These are phyloP conservation scores for Torulaspora maleeae DNA, from an alignment of 805 yeast genomes.

Conservation along the genomic window DNA sequence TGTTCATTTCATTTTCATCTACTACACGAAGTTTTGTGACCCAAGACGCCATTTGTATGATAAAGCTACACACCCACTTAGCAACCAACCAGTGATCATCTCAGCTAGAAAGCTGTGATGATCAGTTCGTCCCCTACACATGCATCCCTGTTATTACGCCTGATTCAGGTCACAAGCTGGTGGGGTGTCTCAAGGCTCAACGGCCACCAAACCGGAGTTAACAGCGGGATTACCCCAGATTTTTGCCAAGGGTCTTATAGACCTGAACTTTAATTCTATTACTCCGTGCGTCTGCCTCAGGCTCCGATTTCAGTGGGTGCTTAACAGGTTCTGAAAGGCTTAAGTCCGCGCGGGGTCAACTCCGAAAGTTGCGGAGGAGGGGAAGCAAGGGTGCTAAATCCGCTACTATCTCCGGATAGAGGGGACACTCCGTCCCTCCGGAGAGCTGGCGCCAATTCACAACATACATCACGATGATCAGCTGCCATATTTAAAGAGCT, in stretches of 20 bases:
- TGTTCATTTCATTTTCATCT: neutral
- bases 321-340: too few relatives aligned
- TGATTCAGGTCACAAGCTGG: too few relatives aligned
- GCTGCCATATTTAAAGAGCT: too few relatives aligned
- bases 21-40: neutral
- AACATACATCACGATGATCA: too few relatives aligned
- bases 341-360: neutral
- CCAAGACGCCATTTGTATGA: neutral
- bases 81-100: neutral
- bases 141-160: too few relatives aligned
- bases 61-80: too few relatives aligned
- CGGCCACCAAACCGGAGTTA: neutral
- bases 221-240: neutral
- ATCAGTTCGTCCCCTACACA: neutral
- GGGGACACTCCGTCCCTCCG: conserved; percentile 1
- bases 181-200: too few relatives aligned
- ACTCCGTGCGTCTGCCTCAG: neutral
- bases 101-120: too few relatives aligned
- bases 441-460: neutral
- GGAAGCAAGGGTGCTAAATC: neutral
- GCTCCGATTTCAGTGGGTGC: neutral
- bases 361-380: neutral
- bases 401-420: neutral
- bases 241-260: too few relatives aligned
- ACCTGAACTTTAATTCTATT: neutral